A percentile compares a stretch with the other conserved stretches of the same genome.
phyloP scores from a whole-genome alignment of 1,284 basidiomycete genomes.

The Wallemia hederae region DNA sequence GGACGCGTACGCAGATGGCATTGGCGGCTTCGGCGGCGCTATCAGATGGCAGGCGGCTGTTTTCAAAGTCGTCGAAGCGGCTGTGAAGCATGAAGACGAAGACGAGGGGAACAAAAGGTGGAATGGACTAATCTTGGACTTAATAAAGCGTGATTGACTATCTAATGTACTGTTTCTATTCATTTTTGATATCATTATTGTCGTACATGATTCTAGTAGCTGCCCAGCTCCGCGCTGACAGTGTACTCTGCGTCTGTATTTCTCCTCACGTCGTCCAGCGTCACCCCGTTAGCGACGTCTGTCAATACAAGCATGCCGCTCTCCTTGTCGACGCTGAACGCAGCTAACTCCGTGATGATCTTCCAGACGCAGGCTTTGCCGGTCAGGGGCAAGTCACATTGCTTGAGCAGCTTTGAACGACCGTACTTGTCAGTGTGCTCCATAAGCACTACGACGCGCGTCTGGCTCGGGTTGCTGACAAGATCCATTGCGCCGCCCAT shows the following conservation, averaged over 20 bases:
- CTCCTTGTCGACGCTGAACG: slow-evolving; percentile 58
- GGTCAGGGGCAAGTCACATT: slow-evolving; percentile 61
- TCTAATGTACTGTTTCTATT: background rate
- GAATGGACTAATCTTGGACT: background rate
- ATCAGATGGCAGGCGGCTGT: background rate
- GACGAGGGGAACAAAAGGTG: background rate
- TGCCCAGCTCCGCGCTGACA: slow-evolving; percentile 13
- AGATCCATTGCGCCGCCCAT: slow-evolving; percentile 93
- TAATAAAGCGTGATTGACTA: background rate
- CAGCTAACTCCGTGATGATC: slow-evolving; percentile 68
- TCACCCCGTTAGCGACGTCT: slow-evolving; percentile 55
- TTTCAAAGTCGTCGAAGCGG: background rate
- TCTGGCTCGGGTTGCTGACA: slow-evolving; percentile 70
- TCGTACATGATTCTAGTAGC: background rate
- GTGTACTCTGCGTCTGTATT: slow-evolving; percentile 58
- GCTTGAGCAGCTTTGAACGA: slow-evolving; percentile 51
- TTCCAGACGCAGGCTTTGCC: slow-evolving; percentile 56
- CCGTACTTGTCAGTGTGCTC: slow-evolving; percentile 61
- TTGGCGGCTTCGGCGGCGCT: background rate
- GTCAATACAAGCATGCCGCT: slow-evolving; percentile 41
- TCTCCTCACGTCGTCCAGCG: slow-evolving; percentile 47
- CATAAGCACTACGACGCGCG: slow-evolving; percentile 26
- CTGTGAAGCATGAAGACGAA: background rate
- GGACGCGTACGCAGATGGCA: background rate
- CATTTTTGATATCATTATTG: background rate